A percentile compares a stretch with the other conserved stretches of the same genome.
phyloP scores from a whole-genome alignment of 129 eudicot species.

The Pittosporum tobira region DNA sequence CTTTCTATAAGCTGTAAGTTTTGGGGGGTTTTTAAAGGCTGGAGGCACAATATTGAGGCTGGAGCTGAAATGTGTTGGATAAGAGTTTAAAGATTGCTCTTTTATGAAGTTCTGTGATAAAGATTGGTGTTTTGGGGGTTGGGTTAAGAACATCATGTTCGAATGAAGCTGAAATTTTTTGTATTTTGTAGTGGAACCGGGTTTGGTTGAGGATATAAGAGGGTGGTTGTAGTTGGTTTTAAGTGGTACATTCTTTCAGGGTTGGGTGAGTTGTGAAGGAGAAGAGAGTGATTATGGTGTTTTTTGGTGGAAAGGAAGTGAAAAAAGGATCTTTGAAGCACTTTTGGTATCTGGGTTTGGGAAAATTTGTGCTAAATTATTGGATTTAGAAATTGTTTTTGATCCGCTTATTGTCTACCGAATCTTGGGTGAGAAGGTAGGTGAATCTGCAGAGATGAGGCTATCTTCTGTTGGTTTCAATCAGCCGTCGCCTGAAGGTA shows the following conservation, averaged over 20 bases:
- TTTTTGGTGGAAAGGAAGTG: slow-evolving; percentile 7
- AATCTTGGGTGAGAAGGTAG: slow-evolving; percentile 2
- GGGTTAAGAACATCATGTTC: slow-evolving; percentile 14
- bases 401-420: slow-evolving; percentile 5
- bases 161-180: slow-evolving; percentile 19
- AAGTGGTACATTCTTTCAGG: slow-evolving; percentile 9
- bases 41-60: neutral
- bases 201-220: slow-evolving; percentile 18
- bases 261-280: slow-evolving; percentile 15
- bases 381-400: slow-evolving; percentile 22
- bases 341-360: slow-evolving; percentile 6
- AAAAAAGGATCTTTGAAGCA: neutral
- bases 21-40: neutral
- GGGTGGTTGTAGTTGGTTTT: neutral
- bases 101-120: neutral
- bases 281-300: slow-evolving; percentile 10
- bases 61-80: slow-evolving; percentile 4
- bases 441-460: slow-evolving; percentile 38
- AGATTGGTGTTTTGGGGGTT: slow-evolving; percentile 4
- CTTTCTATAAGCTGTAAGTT: neutral
- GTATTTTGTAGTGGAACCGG: slow-evolving; percentile 25
- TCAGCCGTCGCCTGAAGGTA: slow-evolving; percentile 70
- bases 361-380: slow-evolving; percentile 24
- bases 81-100: neutral
- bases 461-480: slow-evolving; percentile 56